A percentile compares a stretch with the other conserved stretches of the same genome.
These are phyloP conservation scores for Blastobotrys attinorum DNA, from an alignment of 805 yeast species.

Conservation along the genomic window DNA sequence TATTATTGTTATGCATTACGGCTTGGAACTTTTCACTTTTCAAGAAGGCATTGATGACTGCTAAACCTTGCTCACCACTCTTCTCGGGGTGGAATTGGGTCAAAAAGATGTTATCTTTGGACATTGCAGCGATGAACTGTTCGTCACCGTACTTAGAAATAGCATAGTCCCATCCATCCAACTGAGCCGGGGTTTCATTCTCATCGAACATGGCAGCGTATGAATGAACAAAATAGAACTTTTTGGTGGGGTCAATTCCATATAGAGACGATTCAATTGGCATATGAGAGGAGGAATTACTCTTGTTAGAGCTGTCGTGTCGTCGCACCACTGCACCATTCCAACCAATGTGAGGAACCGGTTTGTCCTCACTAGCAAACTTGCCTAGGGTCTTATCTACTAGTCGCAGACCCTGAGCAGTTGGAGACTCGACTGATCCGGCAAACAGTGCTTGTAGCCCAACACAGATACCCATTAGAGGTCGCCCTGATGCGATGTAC, in stretches of 20 bases:
- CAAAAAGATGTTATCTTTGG: slow-evolving; percentile 75
- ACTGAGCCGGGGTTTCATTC: slow-evolving; percentile 21
- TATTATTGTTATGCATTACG: no score
- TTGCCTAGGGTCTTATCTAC: slow-evolving; percentile 44
- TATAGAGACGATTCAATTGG: slow-evolving; percentile 34
- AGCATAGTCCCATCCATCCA: slow-evolving; percentile 63
- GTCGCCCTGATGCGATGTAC: slow-evolving; percentile 70
- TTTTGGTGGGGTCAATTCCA: slow-evolving; percentile 56
- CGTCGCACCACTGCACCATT: slow-evolving; percentile 44
- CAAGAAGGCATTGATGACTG: slow-evolving; percentile 66
- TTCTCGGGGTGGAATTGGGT: slow-evolving; percentile 99
- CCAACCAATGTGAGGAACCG: slow-evolving; percentile 99
- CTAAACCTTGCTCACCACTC: slow-evolving; percentile 84
- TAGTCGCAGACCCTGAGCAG: slow-evolving; percentile 51
- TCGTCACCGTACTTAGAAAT: slow-evolving; percentile 69
- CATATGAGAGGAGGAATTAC: neutral
- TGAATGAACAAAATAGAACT: slow-evolving; percentile 93
- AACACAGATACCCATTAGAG: slow-evolving; percentile 95
- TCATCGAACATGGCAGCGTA: slow-evolving; percentile 57
- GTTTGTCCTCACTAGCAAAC: slow-evolving; percentile 56
- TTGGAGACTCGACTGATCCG: slow-evolving; percentile 68
- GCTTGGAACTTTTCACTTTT: slow-evolving; percentile 32
- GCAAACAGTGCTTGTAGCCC: slow-evolving; percentile 83
- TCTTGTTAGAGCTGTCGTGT: slow-evolving; percentile 5
- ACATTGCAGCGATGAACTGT: slow-evolving; percentile 72